Evolutionary conservation across 1,284 basidiomycete species (phyloP), one percentile per base, ranked within the genome.

Genomic region (Ustilago loliicola): DNA sequence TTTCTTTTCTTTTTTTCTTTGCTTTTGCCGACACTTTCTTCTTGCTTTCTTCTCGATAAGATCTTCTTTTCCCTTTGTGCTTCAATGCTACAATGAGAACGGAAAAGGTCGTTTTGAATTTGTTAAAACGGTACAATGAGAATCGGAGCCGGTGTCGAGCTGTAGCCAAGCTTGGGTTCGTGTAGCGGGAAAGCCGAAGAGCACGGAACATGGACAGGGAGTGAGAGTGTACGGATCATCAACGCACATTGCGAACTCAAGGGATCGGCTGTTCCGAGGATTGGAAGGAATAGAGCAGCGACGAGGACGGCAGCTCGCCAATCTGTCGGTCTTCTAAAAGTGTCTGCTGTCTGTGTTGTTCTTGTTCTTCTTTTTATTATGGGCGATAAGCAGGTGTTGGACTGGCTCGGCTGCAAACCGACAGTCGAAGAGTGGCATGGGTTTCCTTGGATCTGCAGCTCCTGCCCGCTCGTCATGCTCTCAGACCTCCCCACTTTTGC

Each of bases 301-400:
- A 21, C 40, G 30, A 52, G 25, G 17, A 54, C 15, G 8, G 30
- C 32, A 21, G n/a, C 21, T 36, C 23, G 11, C 55, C 42, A 21
- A 45, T 10, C 42, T 23, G 42, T 38, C 65, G 65, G 53, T 53
- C 58, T 61, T 61, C 66, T 45, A 57, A 58, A 15, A 38, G 36
- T 38, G 36, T 38, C 36, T 38, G 25, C 65, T 51, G 56, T 55
- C 45, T 34, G 32, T 38, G 36, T 38, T 38, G 36, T 38, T 38
- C 36, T 38, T 10, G 8, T 47, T 47, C 25, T 8, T 15, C 23
- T 48, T 27, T 2, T 48, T 5, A 10, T 17, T 19, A 29, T 54
- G 51, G 52, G 21, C 55, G 63, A 57, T 50, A 65, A 57, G 53
- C 42, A 21, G 19, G 19, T n/a, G n/a, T 38, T 30, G 17, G 19